These are phyloP conservation scores for Rhodotorula sp. DNA, from an alignment of 1,284 basidiomycete species.

Conservation along the genomic window DNA sequence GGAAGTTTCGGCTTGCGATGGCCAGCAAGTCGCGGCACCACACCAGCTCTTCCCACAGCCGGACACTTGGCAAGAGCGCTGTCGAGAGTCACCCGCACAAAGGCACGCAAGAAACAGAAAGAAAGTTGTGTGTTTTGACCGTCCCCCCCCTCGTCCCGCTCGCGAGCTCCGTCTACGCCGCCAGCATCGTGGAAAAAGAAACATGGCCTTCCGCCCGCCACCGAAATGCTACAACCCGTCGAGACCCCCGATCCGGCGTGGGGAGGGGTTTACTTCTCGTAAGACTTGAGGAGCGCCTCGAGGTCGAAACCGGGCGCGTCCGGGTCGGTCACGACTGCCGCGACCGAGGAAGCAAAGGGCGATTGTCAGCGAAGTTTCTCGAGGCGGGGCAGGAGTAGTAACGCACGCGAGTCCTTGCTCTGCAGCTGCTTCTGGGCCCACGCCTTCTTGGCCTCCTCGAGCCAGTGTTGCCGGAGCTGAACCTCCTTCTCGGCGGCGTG, in stretches of 20 bases:
- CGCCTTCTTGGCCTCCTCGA: slow-evolving; percentile 84
- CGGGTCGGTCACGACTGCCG: slow-evolving; percentile 84
- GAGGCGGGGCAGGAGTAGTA: neutral
- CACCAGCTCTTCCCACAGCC: too few species aligned
- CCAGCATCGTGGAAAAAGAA: neutral
- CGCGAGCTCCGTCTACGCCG: neutral
- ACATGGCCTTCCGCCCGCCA: too few species aligned
- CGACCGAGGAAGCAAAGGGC: neutral
- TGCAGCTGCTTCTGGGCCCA: slow-evolving; percentile 61
- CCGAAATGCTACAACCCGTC: too few species aligned
- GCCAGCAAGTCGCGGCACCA: too few species aligned
- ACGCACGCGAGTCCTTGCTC: slow-evolving; percentile 29
- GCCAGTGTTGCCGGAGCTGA: slow-evolving; percentile 71
- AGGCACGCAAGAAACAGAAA: neutral
- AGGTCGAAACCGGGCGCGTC: slow-evolving; percentile 95
- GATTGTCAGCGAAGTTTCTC: too few species aligned
- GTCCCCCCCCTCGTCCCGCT: neutral
- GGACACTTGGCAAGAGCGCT: neutral
- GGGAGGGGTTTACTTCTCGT: slow-evolving; percentile 28
- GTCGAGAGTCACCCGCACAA: neutral
- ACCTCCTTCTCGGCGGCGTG: slow-evolving; percentile 66
- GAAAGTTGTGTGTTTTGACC: neutral
- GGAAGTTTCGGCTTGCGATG: too few species aligned
- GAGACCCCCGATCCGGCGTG: too few species aligned
- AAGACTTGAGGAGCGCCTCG: slow-evolving; percentile 72